phyloP scores from a whole-genome alignment of 1,139 yeast genomes.

The Taphrina communis region DNA sequence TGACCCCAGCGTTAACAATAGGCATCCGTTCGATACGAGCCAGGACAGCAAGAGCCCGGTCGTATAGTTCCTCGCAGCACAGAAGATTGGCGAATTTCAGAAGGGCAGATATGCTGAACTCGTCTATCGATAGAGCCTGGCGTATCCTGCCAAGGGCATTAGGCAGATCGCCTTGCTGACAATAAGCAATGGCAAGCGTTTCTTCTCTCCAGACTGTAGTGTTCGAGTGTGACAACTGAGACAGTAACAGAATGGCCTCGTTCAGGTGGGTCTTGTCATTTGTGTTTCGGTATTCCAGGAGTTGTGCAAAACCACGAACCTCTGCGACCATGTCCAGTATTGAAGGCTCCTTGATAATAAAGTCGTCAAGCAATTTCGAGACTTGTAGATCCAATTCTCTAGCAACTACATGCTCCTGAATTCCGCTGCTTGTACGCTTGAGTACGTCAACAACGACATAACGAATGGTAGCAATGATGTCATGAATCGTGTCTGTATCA shows the following conservation, averaged over 20 bases:
- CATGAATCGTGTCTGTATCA: constrained; percentile 3
- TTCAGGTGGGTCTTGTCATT: not conserved
- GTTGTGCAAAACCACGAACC: constrained; percentile 2
- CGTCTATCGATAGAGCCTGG: constrained; percentile 12
- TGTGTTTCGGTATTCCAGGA: constrained; percentile 1
- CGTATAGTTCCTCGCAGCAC: constrained; percentile 28
- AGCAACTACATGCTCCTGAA: constrained; percentile 1
- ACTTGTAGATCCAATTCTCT: not conserved
- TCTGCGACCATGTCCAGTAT: not conserved
- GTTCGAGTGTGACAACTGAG: not conserved
- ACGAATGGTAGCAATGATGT: constrained; percentile 11
- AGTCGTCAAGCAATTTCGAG: not conserved
- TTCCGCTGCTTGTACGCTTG: not conserved
- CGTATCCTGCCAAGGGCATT: constrained; percentile 12
- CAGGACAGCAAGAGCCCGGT: constrained; percentile 23
- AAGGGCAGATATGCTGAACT: not conserved
- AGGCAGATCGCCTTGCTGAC: constrained; percentile 8
- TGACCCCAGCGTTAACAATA: not conserved
- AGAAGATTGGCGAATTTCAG: constrained; percentile 24
- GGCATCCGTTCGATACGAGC: not conserved
- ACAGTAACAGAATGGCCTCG: not conserved
- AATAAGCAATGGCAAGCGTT: constrained; percentile 7
- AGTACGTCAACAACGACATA: not conserved
- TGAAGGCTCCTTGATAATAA: not conserved
- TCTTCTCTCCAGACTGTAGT: not conserved